Percentiles rank a stretch among this genome's conserved stretches.
Evolutionary conservation across 2,329 filamentous ascomycete genomes (phyloP).

Genomic region (Phyllosticta paracitricarpa): DNA sequence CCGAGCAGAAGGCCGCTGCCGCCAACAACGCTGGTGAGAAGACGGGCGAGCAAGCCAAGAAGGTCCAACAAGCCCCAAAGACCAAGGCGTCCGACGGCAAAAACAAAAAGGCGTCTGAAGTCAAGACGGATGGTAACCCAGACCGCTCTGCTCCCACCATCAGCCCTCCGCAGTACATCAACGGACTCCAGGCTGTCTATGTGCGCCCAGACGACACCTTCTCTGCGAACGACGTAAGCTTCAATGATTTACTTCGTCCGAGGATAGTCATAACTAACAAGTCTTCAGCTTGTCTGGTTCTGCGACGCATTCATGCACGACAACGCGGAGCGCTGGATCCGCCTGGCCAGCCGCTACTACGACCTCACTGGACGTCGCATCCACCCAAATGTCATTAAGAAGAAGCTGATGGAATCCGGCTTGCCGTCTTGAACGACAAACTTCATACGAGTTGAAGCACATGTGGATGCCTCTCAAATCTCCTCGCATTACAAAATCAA

Average conservation of each 20-base stretch:
- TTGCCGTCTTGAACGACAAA: neutral
- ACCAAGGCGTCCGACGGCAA: constrained; percentile 14
- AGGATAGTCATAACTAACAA: constrained; percentile 12
- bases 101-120: constrained; percentile 7
- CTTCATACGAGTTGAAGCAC: neutral
- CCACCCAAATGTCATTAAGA: constrained; percentile 32
- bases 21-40: constrained; percentile 10
- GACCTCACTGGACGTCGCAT: constrained; percentile 40
- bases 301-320: constrained; percentile 36
- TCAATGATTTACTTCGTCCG: neutral
- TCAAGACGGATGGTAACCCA: neutral
- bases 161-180: constrained; percentile 18
- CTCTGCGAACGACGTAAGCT: constrained; percentile 17
- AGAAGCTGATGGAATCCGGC: constrained; percentile 26
- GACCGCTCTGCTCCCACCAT: neutral
- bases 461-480: neutral
- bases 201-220: constrained; percentile 23
- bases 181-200: constrained; percentile 7
- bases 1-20: constrained; percentile 12
- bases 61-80: constrained; percentile 10
- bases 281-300: constrained; percentile 13
- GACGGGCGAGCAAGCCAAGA: constrained; percentile 8
- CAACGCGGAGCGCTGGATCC: constrained; percentile 35
- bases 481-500: neutral
- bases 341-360: constrained; percentile 38